Evolutionary conservation across 2,329 filamentous ascomycete genomes (phyloP).

Genomic region (Aspergillus luchuensis): DNA sequence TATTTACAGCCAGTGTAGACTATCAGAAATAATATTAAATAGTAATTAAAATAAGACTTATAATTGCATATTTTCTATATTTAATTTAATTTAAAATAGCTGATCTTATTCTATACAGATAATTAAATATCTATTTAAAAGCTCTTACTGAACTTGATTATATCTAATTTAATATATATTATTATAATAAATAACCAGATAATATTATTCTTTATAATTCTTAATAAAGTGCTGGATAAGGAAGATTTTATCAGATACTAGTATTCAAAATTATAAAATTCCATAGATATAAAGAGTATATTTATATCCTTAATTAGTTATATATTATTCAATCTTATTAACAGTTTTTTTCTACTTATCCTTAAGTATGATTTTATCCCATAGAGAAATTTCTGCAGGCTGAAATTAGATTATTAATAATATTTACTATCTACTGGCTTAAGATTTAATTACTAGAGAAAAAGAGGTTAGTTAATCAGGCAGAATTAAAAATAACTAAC

Average conservation of each 20-base stretch:
- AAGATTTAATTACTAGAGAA: neutral
- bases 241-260: neutral
- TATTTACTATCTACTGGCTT: neutral
- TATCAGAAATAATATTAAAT: no score
- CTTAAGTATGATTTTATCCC: neutral
- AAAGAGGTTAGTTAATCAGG: neutral
- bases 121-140: no score
- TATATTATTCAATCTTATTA: neutral
- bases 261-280: neutral
- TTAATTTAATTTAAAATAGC: no score
- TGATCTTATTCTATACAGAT: no score
- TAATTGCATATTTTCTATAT: no score
- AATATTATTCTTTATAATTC: neutral
- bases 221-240: neutral
- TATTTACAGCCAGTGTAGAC: no score
- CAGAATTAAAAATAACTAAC: neutral
- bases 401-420: no score
- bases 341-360: neutral
- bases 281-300: neutral
- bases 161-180: neutral
- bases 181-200: no score
- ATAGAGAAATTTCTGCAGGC: no score
- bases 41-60: no score
- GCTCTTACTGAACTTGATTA: neutral
- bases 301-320: neutral